A percentile compares a stretch with the other conserved stretches of the same genome.
phyloP scores from a whole-genome alignment of 805 yeast genomes.

The Candida oleophila region DNA sequence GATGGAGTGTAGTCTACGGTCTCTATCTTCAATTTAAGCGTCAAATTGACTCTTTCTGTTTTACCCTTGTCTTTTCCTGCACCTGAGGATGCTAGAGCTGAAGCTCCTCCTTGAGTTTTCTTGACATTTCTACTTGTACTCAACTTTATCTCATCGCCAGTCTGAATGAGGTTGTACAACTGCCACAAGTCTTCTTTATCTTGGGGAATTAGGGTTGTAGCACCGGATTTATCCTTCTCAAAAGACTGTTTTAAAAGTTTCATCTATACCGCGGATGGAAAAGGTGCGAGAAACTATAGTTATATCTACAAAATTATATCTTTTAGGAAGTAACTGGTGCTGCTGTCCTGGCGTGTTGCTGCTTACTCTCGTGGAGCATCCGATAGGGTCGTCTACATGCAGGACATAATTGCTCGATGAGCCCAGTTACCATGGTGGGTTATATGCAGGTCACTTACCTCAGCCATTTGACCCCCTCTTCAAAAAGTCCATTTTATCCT shows the following conservation, averaged over 20 bases:
- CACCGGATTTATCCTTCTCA: conserved; percentile 63
- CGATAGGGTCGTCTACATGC: no score
- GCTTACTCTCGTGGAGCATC: no score
- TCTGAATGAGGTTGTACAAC: conserved; percentile 73
- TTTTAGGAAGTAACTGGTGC: no score
- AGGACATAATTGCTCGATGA: no score
- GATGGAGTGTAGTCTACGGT: conserved; percentile 76
- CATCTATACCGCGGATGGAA: no score
- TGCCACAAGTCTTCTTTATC: conserved; percentile 94
- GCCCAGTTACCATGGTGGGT: no score
- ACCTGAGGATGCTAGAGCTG: conserved; percentile 11
- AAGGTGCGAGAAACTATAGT: no score
- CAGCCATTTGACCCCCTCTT: no score
- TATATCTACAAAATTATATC: no score
- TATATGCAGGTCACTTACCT: no score
- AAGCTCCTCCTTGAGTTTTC: conserved; percentile 27
- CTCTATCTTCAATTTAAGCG: conserved; percentile 59
- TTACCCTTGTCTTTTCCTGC: conserved; percentile 49
- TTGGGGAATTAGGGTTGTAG: conserved; percentile 68
- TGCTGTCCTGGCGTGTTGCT: no score
- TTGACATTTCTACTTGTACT: conserved; percentile 66
- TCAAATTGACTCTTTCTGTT: conserved; percentile 44
- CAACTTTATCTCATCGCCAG: conserved; percentile 72
- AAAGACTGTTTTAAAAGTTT: conserved; percentile 50
- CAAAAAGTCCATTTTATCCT: no score